phyloP scores from a whole-genome alignment of 2,329 filamentous ascomycete species.

The Zasmidium citrigriseum region DNA sequence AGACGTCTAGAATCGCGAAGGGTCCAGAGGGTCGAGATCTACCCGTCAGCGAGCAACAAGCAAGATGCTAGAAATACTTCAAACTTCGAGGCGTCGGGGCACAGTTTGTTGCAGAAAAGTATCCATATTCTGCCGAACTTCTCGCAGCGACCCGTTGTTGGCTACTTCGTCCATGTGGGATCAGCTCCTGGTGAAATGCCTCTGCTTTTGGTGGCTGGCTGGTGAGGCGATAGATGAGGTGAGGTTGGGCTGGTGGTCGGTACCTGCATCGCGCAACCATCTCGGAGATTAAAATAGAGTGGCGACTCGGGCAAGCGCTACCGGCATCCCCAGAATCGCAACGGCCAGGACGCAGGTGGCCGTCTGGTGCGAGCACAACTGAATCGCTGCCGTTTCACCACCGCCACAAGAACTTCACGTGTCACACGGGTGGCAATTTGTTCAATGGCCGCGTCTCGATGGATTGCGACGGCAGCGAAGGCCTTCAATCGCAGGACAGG shows the following conservation, averaged over 20 bases:
- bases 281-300: conserved; percentile 4
- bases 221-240: neutral
- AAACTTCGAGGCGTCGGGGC: neutral
- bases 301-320: neutral
- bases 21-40: neutral
- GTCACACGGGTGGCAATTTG: neutral
- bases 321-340: neutral
- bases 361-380: too few relatives aligned
- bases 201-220: neutral
- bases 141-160: too few relatives aligned
- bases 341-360: neutral
- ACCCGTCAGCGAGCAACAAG: neutral
- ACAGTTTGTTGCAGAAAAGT: too few relatives aligned
- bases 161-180: too few relatives aligned
- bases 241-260: neutral
- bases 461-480: neutral
- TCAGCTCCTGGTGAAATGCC: too few relatives aligned
- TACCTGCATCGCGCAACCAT: neutral
- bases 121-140: too few relatives aligned
- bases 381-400: neutral
- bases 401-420: neutral
- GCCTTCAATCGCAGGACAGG: neutral
- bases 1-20: neutral
- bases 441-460: neutral
- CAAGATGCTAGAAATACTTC: neutral